Base-by-base conservation (phyloP, 129 eudicot species). In the Glebionis coronaria region DNA sequence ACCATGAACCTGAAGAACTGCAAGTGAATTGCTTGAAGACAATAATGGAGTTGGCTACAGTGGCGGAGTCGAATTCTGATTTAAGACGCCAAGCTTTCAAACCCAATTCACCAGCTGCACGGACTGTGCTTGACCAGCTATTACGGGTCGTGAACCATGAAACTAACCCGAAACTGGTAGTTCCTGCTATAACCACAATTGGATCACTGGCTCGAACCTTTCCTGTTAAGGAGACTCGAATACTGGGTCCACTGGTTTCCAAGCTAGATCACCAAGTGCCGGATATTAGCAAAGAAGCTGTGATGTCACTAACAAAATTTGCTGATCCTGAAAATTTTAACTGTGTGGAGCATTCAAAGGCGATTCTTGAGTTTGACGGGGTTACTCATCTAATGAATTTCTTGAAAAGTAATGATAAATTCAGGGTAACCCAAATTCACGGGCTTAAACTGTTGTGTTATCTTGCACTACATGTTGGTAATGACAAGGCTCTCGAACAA, bases 181-280 rank as follows among this genome's bases (percentile, higher is more conserved):
- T 75, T 51, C 87, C 87, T 4, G 82, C 91, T 60, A 76, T 86
- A 56, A 72, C 65, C 49, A 78, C 91, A 0, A 84, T 90, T 27
- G 97, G 97, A 2, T 90, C 83, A 12, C 80, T 90, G 71, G 91
- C 97, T 0, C 78, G 91, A 38, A 87, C 85, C 19, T 90, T 90
- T 70, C 82, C 95, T 5, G 91, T 87, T n/a, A 90, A 82, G 69
- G 97, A 90, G 73, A 80, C 86, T 42, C 67, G 91, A 55, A 78
- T 90, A 15, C 68, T 90, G 56, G 82, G 76, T 20, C 82, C 88
- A n/a, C 42, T 90, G 72, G 95, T 82, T 14, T 65, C 76, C 5
- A 82, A 83, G 55, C 78, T 90, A 12, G 81, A 78, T 9, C 75
- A 79, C 47, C 38, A 56, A 47, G 76, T 74, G 65, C 20, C 21